A percentile compares a stretch with the other conserved stretches of the same genome.
Conservation (phyloP, 257 asterid species). For the Catharanthus roseus region DNA sequence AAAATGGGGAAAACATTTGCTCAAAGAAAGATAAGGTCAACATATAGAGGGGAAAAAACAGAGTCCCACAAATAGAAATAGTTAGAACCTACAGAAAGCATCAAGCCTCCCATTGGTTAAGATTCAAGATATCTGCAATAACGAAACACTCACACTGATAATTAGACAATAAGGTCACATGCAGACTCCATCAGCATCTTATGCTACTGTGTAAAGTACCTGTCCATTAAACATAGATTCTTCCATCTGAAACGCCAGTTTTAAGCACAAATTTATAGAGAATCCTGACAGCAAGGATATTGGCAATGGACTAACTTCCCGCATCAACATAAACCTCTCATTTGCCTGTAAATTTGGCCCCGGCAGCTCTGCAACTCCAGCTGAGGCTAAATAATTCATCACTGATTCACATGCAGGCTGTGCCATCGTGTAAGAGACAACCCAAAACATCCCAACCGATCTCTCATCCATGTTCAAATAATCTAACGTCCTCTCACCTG, state of each 20-base stretch:
- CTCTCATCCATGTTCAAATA: slow-evolving; percentile 97
- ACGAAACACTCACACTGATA: background rate
- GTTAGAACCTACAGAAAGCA: background rate
- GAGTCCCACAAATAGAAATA: background rate
- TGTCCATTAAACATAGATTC: slow-evolving; percentile 94
- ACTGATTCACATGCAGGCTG: slow-evolving; percentile 94
- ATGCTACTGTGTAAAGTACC: slow-evolving; percentile 31
- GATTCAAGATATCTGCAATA: background rate
- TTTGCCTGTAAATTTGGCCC: slow-evolving; percentile 72
- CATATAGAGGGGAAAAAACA: background rate
- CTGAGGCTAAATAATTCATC: slow-evolving; percentile 84
- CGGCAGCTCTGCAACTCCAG: slow-evolving; percentile 73
- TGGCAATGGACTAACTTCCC: slow-evolving; percentile 93
- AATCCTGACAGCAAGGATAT: slow-evolving; percentile 79
- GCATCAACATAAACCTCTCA: slow-evolving; percentile 87
- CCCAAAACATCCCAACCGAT: slow-evolving; percentile 99
- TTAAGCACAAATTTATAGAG: slow-evolving; percentile 80
- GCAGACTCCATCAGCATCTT: background rate
- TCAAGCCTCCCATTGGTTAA: background rate
- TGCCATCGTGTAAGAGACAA: slow-evolving; percentile 97
- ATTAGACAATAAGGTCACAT: background rate
- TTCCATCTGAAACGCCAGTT: slow-evolving; percentile 79
- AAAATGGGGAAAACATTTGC: background rate
- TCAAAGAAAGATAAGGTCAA: background rate
- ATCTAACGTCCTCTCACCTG: slow-evolving; percentile 90